Evolutionary conservation across 306 rosid species (phyloP).

Genomic region (Benincasa hispida): DNA sequence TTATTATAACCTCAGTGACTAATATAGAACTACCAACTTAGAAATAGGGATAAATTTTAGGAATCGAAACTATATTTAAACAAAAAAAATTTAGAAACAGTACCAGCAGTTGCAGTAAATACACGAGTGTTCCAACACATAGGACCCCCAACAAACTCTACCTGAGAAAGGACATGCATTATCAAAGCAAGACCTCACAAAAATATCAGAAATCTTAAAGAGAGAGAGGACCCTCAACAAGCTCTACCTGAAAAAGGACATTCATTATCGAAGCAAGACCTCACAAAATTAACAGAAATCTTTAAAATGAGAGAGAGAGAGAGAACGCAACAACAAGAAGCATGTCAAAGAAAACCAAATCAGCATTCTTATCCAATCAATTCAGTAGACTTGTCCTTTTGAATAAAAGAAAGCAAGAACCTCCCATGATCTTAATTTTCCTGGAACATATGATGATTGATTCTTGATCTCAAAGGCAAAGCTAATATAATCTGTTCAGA

Average conservation of each 20-base stretch:
- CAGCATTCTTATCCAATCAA: background rate
- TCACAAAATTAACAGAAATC: background rate
- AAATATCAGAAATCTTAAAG: background rate
- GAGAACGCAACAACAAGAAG: background rate
- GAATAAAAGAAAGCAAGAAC: background rate
- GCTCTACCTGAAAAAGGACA: slow-evolving; percentile 58
- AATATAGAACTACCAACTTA: background rate
- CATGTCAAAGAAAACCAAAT: background rate
- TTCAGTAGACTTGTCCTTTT: background rate
- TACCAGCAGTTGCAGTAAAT: slow-evolving; percentile 86
- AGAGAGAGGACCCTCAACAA: slow-evolving; percentile 67
- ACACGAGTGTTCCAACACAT: slow-evolving; percentile 92
- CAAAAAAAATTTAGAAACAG: slow-evolving; percentile 1
- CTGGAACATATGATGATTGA: background rate
- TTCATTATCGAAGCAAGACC: background rate
- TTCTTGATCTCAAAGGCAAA: background rate
- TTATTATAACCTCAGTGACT: background rate
- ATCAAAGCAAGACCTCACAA: background rate
- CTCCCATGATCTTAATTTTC: background rate
- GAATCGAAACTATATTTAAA: background rate
- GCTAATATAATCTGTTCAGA: background rate
- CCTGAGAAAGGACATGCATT: slow-evolving; percentile 30
- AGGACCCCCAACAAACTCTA: slow-evolving; percentile 96
- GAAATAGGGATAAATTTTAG: background rate
- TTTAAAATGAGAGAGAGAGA: too few species aligned